Base-by-base conservation (phyloP, 2,329 filamentous ascomycete genomes). In the Ceratocystis cacaofunesta region DNA sequence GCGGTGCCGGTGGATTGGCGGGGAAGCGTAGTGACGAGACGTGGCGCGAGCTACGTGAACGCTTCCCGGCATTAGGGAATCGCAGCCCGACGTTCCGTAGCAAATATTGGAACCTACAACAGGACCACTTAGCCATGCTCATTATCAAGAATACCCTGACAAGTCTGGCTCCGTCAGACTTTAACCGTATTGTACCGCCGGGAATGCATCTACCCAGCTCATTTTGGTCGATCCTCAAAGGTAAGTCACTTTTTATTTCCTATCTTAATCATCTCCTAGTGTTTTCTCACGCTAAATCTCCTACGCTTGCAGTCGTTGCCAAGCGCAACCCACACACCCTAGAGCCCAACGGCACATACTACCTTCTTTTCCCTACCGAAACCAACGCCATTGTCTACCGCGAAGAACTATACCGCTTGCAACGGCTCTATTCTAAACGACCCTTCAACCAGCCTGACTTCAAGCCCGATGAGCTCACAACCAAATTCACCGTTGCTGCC, bases 141-240 rank as follows among this genome's bases (percentile, higher is more conserved):
- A 77, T 85, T 52, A 74, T 91, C 46, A 77, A 77, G 22, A 80
- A 82, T 48, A 79, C 83, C 5, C 83, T 82, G 70, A 79, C 79
- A 66, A 79, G 81, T 22, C 78, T 92, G 55, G 77, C 78, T 22
- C 82, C 86, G 70, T 82, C 80, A 69, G 89, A 92, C 75, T 92
- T 92, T 74, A 80, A 83, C 68, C 85, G 88, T 65, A 74, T 91
- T 19, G 79, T 84, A 4, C 80, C 81, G 1, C 82, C 80, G 70
- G 83, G 84, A 58, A 74, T 78, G 64, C 84, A 88, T 69, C 80
- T 92, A 43, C 83, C 87, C 68, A 80, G 80, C 50, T 91, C 88
- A 88, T 78, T 81, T 8, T 79, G 78, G 65, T 83, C 83, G 32
- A 84, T 90, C 66, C 75, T 78, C 48, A 82, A 84, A 74, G 77